A percentile compares a stretch with the other conserved stretches of the same genome.
Evolutionary conservation across 2,329 filamentous ascomycete genomes (phyloP).

Genomic region (Neofusicoccum ribis): DNA sequence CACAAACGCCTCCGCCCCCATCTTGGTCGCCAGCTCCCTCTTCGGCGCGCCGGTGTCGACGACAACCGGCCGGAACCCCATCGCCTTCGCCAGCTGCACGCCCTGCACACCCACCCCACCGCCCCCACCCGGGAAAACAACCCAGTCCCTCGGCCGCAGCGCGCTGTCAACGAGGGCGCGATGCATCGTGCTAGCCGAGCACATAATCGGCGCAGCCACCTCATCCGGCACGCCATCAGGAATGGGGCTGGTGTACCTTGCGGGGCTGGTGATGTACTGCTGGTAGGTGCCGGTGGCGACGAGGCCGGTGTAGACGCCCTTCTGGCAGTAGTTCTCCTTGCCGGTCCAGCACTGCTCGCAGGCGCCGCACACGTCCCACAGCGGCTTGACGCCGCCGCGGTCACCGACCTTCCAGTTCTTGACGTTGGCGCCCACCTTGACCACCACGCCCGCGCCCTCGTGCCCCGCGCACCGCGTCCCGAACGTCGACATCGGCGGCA

Average conservation of each 20-base stretch:
- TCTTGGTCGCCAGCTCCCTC: not conserved
- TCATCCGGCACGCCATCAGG: slow-evolving; percentile 27
- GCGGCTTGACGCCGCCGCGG: slow-evolving; percentile 54
- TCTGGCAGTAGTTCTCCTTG: slow-evolving; percentile 55
- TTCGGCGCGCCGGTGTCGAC: slow-evolving; percentile 39
- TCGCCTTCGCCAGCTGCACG: slow-evolving; percentile 47
- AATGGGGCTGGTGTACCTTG: slow-evolving; percentile 49
- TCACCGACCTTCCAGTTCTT: slow-evolving; percentile 54
- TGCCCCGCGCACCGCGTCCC: slow-evolving; percentile 53
- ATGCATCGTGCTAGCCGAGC: slow-evolving; percentile 56
- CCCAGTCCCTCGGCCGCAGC: slow-evolving; percentile 55
- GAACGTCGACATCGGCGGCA: slow-evolving; percentile 40
- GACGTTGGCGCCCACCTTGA: slow-evolving; percentile 56
- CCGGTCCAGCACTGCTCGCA: slow-evolving; percentile 54
- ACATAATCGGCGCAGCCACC: slow-evolving; percentile 39
- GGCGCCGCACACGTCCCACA: slow-evolving; percentile 53
- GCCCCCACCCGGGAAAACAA: slow-evolving; percentile 56
- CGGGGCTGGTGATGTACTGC: slow-evolving; percentile 60
- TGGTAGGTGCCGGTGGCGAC: slow-evolving; percentile 50
- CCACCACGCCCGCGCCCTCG: slow-evolving; percentile 60
- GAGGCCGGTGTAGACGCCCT: slow-evolving; percentile 49
- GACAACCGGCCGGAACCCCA: slow-evolving; percentile 59
- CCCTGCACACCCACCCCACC: slow-evolving; percentile 61
- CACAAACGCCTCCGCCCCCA: slow-evolving; percentile 11
- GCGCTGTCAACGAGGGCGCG: slow-evolving; percentile 55